Percentiles rank a stretch among this genome's conserved stretches.
Conservation (phyloP, 2,329 filamentous ascomycete genomes). For the Cytospora chrysosperma region DNA sequence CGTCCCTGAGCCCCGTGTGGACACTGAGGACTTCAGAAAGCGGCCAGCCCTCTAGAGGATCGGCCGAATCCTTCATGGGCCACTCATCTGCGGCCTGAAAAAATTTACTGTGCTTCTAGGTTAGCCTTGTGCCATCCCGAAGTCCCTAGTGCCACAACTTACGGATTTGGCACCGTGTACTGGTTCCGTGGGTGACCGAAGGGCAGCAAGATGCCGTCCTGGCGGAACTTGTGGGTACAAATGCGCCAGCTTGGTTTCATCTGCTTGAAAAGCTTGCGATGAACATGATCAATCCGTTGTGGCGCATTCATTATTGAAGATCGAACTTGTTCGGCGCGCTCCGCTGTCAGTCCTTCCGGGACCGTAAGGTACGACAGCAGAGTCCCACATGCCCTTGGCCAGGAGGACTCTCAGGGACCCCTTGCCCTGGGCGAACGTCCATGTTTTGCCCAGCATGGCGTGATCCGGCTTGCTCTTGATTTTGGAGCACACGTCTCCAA, state of each 20-base stretch:
- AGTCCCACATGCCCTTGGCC: not conserved
- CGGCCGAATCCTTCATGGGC: not conserved
- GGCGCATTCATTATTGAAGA: not conserved
- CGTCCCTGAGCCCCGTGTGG: not conserved
- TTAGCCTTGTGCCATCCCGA: not conserved
- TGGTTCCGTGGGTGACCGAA: not conserved
- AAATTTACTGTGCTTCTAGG: not conserved
- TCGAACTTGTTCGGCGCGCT: not conserved
- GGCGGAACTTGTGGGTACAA: not conserved
- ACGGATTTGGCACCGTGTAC: not conserved
- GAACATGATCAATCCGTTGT: not conserved
- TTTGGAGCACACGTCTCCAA: not conserved
- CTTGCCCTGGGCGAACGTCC: not conserved
- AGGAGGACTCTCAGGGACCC: not conserved
- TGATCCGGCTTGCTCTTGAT: not conserved
- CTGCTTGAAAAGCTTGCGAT: not conserved
- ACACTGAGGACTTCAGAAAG: not conserved
- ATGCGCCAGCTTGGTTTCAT: not conserved
- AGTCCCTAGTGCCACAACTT: not conserved
- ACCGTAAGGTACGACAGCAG: not conserved
- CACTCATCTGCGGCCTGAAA: not conserved
- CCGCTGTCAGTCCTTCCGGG: not conserved
- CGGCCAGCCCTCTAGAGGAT: not conserved
- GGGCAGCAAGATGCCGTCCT: slow-evolving; percentile 1
- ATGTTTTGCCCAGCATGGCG: not conserved